phyloP scores from a whole-genome alignment of 805 yeast species.

The Wilhelminamyces savonicus region DNA sequence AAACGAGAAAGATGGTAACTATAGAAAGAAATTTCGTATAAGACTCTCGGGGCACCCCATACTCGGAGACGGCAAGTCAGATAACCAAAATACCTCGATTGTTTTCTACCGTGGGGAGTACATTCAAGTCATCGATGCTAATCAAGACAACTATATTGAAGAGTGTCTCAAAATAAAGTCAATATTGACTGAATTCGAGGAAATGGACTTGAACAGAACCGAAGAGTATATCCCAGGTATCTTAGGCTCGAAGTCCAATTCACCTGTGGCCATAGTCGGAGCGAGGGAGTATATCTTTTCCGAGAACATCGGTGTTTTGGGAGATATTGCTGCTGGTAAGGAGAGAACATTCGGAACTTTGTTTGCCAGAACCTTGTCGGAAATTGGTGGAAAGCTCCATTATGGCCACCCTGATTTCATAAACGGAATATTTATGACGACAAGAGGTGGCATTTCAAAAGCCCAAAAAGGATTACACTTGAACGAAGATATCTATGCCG shows the following conservation, averaged over 20 bases:
- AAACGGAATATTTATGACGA: constrained; percentile 86
- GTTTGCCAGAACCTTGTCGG: constrained; percentile 88
- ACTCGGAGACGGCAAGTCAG: constrained; percentile 94
- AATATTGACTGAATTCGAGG: constrained; percentile 88
- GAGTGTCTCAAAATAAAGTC: constrained; percentile 90
- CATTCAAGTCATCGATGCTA: constrained; percentile 91
- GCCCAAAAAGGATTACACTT: constrained; percentile 91
- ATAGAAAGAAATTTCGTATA: constrained; percentile 44
- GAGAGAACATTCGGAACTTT: constrained; percentile 96
- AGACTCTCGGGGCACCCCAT: constrained; percentile 90
- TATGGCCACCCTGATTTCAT: constrained; percentile 97
- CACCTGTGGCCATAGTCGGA: constrained; percentile 86
- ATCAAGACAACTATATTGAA: constrained; percentile 91
- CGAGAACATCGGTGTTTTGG: constrained; percentile 85
- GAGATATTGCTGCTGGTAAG: constrained; percentile 96
- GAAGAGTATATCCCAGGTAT: constrained; percentile 54
- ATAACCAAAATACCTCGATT: constrained; percentile 85
- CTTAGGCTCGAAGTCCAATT: constrained; percentile 17
- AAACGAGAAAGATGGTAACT: constrained; percentile 51
- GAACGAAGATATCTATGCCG: constrained; percentile 95
- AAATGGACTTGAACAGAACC: constrained; percentile 51
- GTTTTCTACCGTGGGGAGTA: constrained; percentile 91
- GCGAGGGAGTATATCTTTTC: constrained; percentile 94
- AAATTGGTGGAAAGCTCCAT: constrained; percentile 90
- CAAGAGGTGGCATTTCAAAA: constrained; percentile 92